Conservation (phyloP, 768 basidiomycete genomes). For the Daedaleopsis sinensis region DNA sequence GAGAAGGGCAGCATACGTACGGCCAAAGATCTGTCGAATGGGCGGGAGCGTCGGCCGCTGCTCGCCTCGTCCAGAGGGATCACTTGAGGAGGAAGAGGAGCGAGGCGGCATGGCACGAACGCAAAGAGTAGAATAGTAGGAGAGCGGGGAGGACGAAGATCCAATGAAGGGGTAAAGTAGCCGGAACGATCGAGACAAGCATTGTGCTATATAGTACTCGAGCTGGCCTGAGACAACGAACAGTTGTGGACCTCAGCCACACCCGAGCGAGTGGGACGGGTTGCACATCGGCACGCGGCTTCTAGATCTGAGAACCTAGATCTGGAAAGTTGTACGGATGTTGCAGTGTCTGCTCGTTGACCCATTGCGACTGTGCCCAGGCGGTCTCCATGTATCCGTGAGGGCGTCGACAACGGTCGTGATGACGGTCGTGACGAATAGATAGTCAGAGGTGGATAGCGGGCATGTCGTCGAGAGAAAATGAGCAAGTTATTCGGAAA, state of each 20-base stretch:
- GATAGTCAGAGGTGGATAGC: conserved; percentile 12
- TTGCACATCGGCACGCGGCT: conserved; percentile 14
- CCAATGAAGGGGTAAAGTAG: conserved; percentile 2
- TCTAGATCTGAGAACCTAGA: conserved; percentile 11
- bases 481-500: conserved; percentile 6
- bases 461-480: conserved; percentile 10
- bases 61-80: conserved; percentile 25
- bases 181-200: conserved; percentile 5
- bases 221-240: conserved; percentile 2
- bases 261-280: conserved; percentile 7
- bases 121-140: neutral
- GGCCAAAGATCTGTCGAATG: conserved; percentile 70
- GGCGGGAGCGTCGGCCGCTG: conserved; percentile 68
- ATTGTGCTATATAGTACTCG: conserved; percentile 18
- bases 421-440: conserved; percentile 26
- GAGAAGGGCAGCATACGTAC: conserved; percentile 36
- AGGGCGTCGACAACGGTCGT: conserved; percentile 20
- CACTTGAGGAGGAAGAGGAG: conserved; percentile 20
- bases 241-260: conserved; percentile 11
- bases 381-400: conserved; percentile 22
- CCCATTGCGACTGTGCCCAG: conserved; percentile 16
- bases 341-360: conserved; percentile 9
- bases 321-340: conserved; percentile 18
- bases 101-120: conserved; percentile 28
- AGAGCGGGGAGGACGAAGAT: conserved; percentile 4